Evolutionary conservation across 129 eudicot species (phyloP).

Genomic region (Centaurea solstitialis): DNA sequence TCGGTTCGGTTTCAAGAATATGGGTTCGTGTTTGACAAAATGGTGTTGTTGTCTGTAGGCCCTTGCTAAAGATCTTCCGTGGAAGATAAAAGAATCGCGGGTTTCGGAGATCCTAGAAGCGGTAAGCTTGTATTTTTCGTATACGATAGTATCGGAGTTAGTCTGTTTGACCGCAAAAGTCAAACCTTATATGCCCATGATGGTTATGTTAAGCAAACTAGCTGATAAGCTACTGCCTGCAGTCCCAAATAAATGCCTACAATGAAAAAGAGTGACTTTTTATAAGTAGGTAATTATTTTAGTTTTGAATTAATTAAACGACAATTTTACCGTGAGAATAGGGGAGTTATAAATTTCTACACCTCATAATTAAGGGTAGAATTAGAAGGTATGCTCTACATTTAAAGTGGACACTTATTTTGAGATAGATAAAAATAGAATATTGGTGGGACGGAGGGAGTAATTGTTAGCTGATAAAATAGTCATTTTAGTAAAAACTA

Average conservation of each 20-base stretch:
- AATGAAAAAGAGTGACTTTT: too few relatives aligned
- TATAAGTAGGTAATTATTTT: too few relatives aligned
- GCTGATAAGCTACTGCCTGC: background rate
- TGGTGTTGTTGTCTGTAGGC: constrained; percentile 52
- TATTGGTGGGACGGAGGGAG: too few relatives aligned
- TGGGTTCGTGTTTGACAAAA: background rate
- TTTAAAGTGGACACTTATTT: too few relatives aligned
- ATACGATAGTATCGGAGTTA: background rate
- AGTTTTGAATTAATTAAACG: too few relatives aligned
- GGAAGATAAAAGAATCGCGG: constrained; percentile 90
- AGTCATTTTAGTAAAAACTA: background rate
- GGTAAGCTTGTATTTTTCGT: constrained; percentile 39
- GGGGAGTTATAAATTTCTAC: too few relatives aligned
- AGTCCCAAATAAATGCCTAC: too few relatives aligned
- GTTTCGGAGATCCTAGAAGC: constrained; percentile 88
- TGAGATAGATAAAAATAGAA: too few relatives aligned
- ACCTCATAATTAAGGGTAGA: too few relatives aligned
- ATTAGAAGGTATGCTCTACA: too few relatives aligned
- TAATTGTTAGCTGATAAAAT: background rate
- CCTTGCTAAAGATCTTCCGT: constrained; percentile 93
- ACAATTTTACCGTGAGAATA: too few relatives aligned
- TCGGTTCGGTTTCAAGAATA: background rate
- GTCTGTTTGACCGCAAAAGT: constrained; percentile 6
- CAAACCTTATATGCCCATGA: background rate
- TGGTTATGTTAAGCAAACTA: background rate